Evolutionary conservation across 2,329 filamentous ascomycete species (phyloP).

Genomic region (Dothistroma pini): DNA sequence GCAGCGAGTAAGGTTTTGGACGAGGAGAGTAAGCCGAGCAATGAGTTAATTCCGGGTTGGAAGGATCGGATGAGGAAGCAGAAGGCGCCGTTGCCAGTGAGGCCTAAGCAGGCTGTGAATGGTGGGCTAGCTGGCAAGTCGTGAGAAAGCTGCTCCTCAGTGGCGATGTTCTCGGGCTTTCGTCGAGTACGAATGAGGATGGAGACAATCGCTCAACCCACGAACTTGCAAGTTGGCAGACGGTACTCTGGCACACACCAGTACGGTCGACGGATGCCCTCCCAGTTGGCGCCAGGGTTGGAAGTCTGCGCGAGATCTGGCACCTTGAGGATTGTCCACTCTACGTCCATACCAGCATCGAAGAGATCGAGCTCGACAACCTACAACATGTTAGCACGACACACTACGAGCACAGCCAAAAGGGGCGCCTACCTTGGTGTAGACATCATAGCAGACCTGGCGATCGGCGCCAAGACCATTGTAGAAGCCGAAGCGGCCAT

Average conservation of each 20-base stretch:
- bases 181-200: not conserved
- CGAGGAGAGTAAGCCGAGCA: slow-evolving; percentile 40
- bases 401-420: not conserved
- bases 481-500: slow-evolving; percentile 59
- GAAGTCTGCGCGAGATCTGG: slow-evolving; percentile 53
- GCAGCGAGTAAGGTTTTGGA: slow-evolving; percentile 43
- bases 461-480: slow-evolving; percentile 85
- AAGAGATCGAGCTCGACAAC: slow-evolving; percentile 84
- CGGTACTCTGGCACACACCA: slow-evolving; percentile 81
- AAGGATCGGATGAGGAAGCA: slow-evolving; percentile 20
- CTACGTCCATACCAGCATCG: slow-evolving; percentile 84
- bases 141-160: not conserved
- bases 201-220: slow-evolving; percentile 51
- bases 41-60: slow-evolving; percentile 39
- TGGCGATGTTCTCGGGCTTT: not conserved
- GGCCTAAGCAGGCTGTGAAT: slow-evolving; percentile 26
- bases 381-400: slow-evolving; percentile 19
- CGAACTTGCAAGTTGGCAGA: slow-evolving; percentile 69
- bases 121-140: slow-evolving; percentile 9
- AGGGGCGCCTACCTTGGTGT: slow-evolving; percentile 60
- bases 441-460: slow-evolving; percentile 92
- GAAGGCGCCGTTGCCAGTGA: slow-evolving; percentile 17
- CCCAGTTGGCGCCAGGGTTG: slow-evolving; percentile 53
- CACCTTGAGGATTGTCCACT: slow-evolving; percentile 76
- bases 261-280: slow-evolving; percentile 81